Evolutionary conservation across 352 stramenopile genomes (phyloP).

Genomic region (Halophytophthora polymorphica): DNA sequence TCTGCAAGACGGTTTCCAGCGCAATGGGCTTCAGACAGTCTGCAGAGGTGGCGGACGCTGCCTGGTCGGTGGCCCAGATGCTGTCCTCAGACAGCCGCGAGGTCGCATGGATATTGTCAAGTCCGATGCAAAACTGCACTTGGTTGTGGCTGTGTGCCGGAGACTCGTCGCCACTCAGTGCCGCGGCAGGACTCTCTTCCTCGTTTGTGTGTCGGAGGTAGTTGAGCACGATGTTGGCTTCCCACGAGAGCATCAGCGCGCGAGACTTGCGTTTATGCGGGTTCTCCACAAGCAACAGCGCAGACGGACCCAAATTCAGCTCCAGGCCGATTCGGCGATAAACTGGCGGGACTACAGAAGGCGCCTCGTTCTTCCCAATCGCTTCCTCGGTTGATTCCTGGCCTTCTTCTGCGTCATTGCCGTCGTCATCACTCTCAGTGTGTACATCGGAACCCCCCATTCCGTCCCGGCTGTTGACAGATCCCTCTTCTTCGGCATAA

Average conservation of each 20-base stretch:
- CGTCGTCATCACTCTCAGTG: constrained; percentile 3
- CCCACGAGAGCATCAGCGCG: constrained; percentile 81
- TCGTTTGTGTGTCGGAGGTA: constrained; percentile 51
- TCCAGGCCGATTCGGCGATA: constrained; percentile 55
- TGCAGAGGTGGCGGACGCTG: constrained; percentile 39
- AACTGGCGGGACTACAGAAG: constrained; percentile 7
- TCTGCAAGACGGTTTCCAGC: constrained; percentile 64
- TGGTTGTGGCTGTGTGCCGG: constrained; percentile 40
- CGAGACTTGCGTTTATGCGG: constrained; percentile 63
- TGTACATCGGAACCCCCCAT: constrained; percentile 2
- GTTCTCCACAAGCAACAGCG: constrained; percentile 74
- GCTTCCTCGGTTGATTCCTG: neutral
- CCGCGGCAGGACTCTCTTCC: constrained; percentile 19
- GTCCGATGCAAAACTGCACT: constrained; percentile 52
- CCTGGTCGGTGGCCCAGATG: constrained; percentile 47
- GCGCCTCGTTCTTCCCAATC: constrained; percentile 2
- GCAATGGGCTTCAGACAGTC: constrained; percentile 81
- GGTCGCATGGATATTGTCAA: constrained; percentile 73
- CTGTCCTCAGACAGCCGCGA: constrained; percentile 75
- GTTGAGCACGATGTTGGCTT: constrained; percentile 57
- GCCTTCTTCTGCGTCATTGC: neutral
- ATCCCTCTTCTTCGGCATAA: constrained; percentile 24
- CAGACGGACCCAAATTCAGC: constrained; percentile 61
- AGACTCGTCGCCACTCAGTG: constrained; percentile 16
- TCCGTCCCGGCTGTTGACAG: constrained; percentile 19